A percentile compares a stretch with the other conserved stretches of the same genome.
Conservation (phyloP, 768 basidiomycete species). For the Mycena chlorophos region DNA sequence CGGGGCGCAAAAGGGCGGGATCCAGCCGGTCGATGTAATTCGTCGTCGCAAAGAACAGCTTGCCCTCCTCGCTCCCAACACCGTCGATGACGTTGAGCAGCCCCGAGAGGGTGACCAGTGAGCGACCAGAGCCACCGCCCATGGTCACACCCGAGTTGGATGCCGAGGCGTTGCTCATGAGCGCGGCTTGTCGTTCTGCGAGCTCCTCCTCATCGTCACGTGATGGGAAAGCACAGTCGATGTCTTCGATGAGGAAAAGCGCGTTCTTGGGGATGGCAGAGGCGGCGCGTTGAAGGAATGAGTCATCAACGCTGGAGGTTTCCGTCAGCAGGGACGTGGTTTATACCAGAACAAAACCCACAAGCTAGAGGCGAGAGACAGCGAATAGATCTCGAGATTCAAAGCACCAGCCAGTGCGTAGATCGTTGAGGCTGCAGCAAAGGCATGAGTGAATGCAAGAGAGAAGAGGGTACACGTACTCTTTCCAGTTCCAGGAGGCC, state of each 20-base stretch:
- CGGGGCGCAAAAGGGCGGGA: slow-evolving; percentile 55
- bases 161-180: background rate
- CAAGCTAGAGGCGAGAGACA: slow-evolving; percentile 51
- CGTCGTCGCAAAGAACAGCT: slow-evolving; percentile 61
- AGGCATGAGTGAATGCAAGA: slow-evolving; percentile 34
- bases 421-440: slow-evolving; percentile 49
- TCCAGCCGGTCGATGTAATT: slow-evolving; percentile 59
- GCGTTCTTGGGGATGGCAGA: slow-evolving; percentile 29
- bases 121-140: slow-evolving; percentile 21
- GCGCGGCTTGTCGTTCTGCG: background rate
- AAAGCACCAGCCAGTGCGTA: slow-evolving; percentile 64
- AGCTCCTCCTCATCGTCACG: slow-evolving; percentile 41
- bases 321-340: background rate
- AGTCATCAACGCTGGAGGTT: slow-evolving; percentile 30
- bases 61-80: slow-evolving; percentile 61
- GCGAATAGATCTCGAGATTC: slow-evolving; percentile 78
- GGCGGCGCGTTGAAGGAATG: slow-evolving; percentile 28
- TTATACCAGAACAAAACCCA: slow-evolving; percentile 27
- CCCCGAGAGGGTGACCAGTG: slow-evolving; percentile 52
- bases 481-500: slow-evolving; percentile 65
- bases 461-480: slow-evolving; percentile 37
- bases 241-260: slow-evolving; percentile 40
- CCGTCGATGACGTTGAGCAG: slow-evolving; percentile 62
- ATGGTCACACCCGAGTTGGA: slow-evolving; percentile 1
- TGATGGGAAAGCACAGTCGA: slow-evolving; percentile 42